These are phyloP conservation scores for Jimgerdemannia lactiflua DNA, from an alignment of 192 early-diverging fungal genomes.

Conservation along the genomic window DNA sequence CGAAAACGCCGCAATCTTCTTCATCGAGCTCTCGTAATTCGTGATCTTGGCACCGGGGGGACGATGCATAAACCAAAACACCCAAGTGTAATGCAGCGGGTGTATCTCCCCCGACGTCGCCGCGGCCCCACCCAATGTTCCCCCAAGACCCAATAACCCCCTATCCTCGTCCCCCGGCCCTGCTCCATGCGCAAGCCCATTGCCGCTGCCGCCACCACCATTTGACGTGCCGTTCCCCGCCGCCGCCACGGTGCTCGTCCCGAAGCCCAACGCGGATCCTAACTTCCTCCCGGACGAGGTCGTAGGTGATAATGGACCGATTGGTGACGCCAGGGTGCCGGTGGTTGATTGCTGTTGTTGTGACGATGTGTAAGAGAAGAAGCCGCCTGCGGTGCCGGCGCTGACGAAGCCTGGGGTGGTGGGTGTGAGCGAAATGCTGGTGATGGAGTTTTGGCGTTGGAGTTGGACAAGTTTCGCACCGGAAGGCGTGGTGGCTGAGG, in stretches of 20 bases:
- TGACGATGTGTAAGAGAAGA: neutral
- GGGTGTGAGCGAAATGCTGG: neutral
- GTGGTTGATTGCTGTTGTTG: neutral
- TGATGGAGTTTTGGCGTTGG: neutral
- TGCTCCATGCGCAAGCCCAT: neutral
- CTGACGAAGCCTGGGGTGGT: neutral
- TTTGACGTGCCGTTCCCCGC: neutral
- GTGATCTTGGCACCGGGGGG: slow-evolving; percentile 79
- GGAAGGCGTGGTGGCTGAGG: neutral
- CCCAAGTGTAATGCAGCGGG: slow-evolving; percentile 79
- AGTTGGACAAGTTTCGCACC: neutral
- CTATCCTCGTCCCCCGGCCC: neutral
- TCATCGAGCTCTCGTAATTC: slow-evolving; percentile 89
- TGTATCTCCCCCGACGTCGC: slow-evolving; percentile 27
- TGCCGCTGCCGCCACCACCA: neutral
- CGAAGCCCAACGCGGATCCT: no score
- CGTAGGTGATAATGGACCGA: neutral
- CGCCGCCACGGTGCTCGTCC: neutral
- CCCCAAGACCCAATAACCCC: neutral
- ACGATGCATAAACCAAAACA: slow-evolving; percentile 95
- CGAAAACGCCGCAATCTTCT: slow-evolving; percentile 77
- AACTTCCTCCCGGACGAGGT: neutral
- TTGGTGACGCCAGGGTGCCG: neutral
- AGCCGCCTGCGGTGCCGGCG: neutral
- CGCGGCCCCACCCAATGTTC: neutral